phyloP scores from a whole-genome alignment of 257 asterid species.

The Solanum pinnatisectum region DNA sequence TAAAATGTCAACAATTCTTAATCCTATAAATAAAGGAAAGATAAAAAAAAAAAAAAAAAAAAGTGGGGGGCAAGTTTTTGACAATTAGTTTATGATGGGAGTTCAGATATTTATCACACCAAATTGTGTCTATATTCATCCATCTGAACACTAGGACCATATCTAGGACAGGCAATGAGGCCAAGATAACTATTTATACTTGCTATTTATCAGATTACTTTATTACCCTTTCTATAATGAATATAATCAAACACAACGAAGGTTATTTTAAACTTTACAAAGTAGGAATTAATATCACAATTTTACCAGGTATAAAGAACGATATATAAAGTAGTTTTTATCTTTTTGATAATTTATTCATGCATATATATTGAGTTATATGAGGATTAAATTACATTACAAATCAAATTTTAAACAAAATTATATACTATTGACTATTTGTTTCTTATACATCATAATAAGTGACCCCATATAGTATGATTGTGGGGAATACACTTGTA shows the following conservation, averaged over 20 bases:
- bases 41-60: too few species aligned
- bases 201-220: background rate
- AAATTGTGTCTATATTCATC: background rate
- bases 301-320: background rate
- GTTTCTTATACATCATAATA: background rate
- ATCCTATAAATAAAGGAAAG: background rate
- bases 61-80: background rate
- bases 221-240: background rate
- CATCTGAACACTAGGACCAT: background rate
- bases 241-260: background rate
- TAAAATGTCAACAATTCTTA: background rate
- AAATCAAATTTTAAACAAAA: background rate
- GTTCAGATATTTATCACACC: background rate
- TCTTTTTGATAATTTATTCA: background rate
- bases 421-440: background rate
- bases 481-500: background rate
- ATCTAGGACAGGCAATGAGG: background rate
- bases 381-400: background rate
- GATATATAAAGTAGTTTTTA: background rate
- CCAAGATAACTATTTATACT: background rate
- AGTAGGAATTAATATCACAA: background rate
- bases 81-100: background rate
- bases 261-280: background rate
- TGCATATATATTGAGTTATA: background rate
- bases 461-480: background rate